Evolutionary conservation across 2,329 filamentous ascomycete species (phyloP), one percentile per base, ranked within the genome.

Genomic region (Dendryphion nanum): DNA sequence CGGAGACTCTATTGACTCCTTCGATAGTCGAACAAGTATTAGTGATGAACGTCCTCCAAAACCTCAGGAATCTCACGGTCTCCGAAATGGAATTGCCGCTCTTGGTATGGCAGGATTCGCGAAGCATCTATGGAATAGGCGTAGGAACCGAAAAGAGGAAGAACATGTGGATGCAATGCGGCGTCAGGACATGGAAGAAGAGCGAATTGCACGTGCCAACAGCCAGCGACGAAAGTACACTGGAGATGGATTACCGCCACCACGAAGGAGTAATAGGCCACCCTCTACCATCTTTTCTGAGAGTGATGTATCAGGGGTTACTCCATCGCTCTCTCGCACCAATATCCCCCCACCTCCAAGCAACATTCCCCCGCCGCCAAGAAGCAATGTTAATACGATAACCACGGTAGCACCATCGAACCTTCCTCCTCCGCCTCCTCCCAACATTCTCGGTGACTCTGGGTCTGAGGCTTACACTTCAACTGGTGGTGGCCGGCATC

Each of bases 201-300:
- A 80, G 51, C 68, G 70, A 17, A 50, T 78, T 18, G 70, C 72
- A 33, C 70, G 77, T 50, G 67, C 67, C 37, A 73, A 76, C 42
- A 78, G 77, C 23, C 75, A 55, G 18, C 57, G 76, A n/a, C 79
- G 81, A 16, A 74, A 74, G 50, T 88, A 79, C 44, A 88, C 85
- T 2, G 85, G 80, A 18, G 86, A 89, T 57, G 83, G 83, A 14
- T 31, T 40, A 16, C 52, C 57, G n/a, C 56, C 61, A 3, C 45
- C 45, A 6, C 47, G 54, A 31, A 56, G 56, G 34, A 56, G 56
- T 33, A 46, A 52, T 19, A 48, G 59, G 28, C 55, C 56, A 8
- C 50, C 52, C 19, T 67, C 64, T 6, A 67, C 72, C 10, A 63
- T 71, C n/a, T 58, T 69, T 16, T 67, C 69, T n/a, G 65, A 71